Conservation (phyloP, 1,284 basidiomycete species). For the Cryptococcus sp. region DNA sequence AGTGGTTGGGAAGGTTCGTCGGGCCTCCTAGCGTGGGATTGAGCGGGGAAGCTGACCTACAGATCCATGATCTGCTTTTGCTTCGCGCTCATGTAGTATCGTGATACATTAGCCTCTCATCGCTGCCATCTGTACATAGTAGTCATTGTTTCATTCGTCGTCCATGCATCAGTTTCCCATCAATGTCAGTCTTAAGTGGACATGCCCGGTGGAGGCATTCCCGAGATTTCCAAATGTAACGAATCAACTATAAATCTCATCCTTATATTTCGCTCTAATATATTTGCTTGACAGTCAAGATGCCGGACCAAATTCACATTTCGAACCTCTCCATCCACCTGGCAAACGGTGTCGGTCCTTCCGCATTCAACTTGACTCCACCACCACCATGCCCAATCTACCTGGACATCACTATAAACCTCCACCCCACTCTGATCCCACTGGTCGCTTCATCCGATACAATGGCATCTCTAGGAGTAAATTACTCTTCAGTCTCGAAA, state of each 20-base stretch:
- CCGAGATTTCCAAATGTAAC: too few relatives aligned
- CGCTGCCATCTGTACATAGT: too few relatives aligned
- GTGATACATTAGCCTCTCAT: too few relatives aligned
- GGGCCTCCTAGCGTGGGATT: too few relatives aligned
- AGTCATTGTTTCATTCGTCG: too few relatives aligned
- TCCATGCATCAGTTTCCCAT: too few relatives aligned
- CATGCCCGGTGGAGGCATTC: too few relatives aligned
- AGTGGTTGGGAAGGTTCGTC: conserved; percentile 30
- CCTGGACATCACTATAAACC: conserved; percentile 31
- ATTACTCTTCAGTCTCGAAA: conserved; percentile 46
- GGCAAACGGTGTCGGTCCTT: conserved; percentile 39
- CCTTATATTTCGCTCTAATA: background rate
- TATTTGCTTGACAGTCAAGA: background rate
- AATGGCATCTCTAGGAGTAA: conserved; percentile 43
- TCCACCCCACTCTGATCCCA: conserved; percentile 29
- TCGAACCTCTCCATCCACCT: conserved; percentile 38
- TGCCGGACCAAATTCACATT: conserved; percentile 36
- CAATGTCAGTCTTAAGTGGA: too few relatives aligned
- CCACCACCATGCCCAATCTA: conserved; percentile 39
- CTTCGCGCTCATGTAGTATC: too few relatives aligned
- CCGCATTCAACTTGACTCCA: conserved; percentile 39
- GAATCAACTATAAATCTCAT: background rate
- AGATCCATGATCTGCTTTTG: too few relatives aligned
- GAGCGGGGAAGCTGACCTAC: too few relatives aligned
- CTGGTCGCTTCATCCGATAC: conserved; percentile 32